A percentile compares a stretch with the other conserved stretches of the same genome.
Evolutionary conservation across 768 basidiomycete genomes (phyloP).

Genomic region (Xerocomellus amylosporus): DNA sequence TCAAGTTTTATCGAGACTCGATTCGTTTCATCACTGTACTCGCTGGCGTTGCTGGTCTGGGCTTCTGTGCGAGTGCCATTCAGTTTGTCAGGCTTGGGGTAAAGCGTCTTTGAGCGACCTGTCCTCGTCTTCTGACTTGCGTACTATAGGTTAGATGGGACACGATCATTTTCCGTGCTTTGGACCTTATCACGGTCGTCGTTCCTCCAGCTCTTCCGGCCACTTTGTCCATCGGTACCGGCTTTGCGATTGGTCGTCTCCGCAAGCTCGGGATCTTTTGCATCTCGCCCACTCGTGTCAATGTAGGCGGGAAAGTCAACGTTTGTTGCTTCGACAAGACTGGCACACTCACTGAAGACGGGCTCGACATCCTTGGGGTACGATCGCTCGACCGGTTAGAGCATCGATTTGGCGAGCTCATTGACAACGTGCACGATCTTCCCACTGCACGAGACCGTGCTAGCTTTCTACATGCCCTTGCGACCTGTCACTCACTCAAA

Average conservation of each 20-base stretch:
- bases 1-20: constrained; percentile 96
- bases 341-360: constrained; percentile 97
- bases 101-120: constrained; percentile 7
- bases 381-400: constrained; percentile 75
- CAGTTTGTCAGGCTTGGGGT: constrained; percentile 92
- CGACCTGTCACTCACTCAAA: constrained; percentile 95
- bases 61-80: constrained; percentile 88
- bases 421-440: constrained; percentile 83
- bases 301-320: constrained; percentile 93
- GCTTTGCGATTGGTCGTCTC: constrained; percentile 87
- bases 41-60: constrained; percentile 84
- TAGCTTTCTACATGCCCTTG: constrained; percentile 85
- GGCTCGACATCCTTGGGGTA: constrained; percentile 93
- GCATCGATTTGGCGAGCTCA: constrained; percentile 84
- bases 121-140: constrained; percentile 1
- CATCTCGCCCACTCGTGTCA: constrained; percentile 93
- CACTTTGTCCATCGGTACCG: constrained; percentile 94
- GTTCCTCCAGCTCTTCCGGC: constrained; percentile 97
- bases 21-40: constrained; percentile 89
- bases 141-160: constrained; percentile 72
- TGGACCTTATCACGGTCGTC: constrained; percentile 95
- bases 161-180: constrained; percentile 85
- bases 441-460: constrained; percentile 71
- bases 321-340: constrained; percentile 99
- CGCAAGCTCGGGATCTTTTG: constrained; percentile 90